A percentile compares a stretch with the other conserved stretches of the same genome.
Conservation (phyloP, 495 filamentous ascomycete species). For the Lindgomyces ingoldianus region DNA sequence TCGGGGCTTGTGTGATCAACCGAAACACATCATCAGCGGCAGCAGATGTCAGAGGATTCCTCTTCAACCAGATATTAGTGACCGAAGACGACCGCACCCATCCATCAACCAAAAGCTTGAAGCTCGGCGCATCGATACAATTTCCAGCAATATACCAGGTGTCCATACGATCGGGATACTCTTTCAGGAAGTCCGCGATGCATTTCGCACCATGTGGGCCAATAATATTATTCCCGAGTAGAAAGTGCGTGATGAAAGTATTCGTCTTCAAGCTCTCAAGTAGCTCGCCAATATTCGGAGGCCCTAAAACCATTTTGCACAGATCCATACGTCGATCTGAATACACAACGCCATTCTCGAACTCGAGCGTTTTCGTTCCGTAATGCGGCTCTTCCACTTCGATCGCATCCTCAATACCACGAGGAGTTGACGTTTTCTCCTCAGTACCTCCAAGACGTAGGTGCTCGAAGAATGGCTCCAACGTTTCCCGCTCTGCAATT, state of each 20-base stretch:
- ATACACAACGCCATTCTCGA: slow-evolving; percentile 42
- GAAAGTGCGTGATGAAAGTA: slow-evolving; percentile 45
- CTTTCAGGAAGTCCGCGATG: slow-evolving; percentile 44
- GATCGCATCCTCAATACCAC: slow-evolving; percentile 7
- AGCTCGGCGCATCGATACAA: slow-evolving; percentile 41
- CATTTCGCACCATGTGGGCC: slow-evolving; percentile 44
- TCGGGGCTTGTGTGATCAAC: slow-evolving; percentile 39
- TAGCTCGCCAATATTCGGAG: slow-evolving; percentile 43
- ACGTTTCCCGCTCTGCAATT: slow-evolving; percentile 30
- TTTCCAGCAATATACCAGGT: slow-evolving; percentile 52
- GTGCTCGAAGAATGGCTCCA: slow-evolving; percentile 40
- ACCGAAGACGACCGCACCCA: slow-evolving; percentile 41
- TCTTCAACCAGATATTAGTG: slow-evolving; percentile 52
- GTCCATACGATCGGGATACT: slow-evolving; percentile 45
- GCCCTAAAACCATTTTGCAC: slow-evolving; percentile 48
- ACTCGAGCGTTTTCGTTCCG: slow-evolving; percentile 37
- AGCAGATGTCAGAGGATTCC: slow-evolving; percentile 47
- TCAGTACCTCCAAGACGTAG: slow-evolving; percentile 27
- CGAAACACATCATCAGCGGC: slow-evolving; percentile 37
- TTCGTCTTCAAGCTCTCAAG: slow-evolving; percentile 44
- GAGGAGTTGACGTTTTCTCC: slow-evolving; percentile 6
- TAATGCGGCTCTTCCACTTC: slow-evolving; percentile 37
- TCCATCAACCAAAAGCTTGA: slow-evolving; percentile 42
- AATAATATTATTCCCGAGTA: slow-evolving; percentile 52
- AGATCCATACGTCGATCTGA: slow-evolving; percentile 41